phyloP scores from a whole-genome alignment of 176 grass and related monocot species.

The Canna indica region DNA sequence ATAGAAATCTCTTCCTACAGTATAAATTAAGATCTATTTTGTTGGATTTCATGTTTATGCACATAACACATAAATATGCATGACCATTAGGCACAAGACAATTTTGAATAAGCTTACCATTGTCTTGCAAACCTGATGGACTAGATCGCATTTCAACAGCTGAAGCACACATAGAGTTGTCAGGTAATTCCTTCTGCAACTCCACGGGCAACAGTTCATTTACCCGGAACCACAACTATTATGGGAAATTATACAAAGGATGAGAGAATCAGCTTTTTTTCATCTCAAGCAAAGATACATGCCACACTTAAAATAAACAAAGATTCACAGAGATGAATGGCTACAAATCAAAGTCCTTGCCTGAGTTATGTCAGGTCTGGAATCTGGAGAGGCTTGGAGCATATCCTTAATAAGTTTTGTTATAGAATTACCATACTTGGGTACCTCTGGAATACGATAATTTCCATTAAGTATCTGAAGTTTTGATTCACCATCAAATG shows the following conservation, averaged over 20 bases:
- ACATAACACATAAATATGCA: neutral
- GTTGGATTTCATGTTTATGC: too few relatives aligned
- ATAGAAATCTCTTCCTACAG: neutral
- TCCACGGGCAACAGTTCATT: slow-evolving; percentile 60
- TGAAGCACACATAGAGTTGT: slow-evolving; percentile 18
- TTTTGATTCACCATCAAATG: slow-evolving; percentile 91
- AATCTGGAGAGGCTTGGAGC: slow-evolving; percentile 56
- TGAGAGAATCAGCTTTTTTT: neutral
- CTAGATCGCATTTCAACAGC: neutral
- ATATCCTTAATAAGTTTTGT: slow-evolving; percentile 57
- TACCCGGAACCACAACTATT: slow-evolving; percentile 68
- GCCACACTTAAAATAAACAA: slow-evolving; percentile 56
- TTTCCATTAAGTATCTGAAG: slow-evolving; percentile 84
- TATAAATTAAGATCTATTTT: neutral
- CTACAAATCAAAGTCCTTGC: slow-evolving; percentile 55
- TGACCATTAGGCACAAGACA: neutral
- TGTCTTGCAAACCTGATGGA: slow-evolving; percentile 7
- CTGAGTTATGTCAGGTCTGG: slow-evolving; percentile 77
- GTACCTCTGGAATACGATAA: slow-evolving; percentile 66
- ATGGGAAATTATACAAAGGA: slow-evolving; percentile 29
- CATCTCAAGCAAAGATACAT: slow-evolving; percentile 14
- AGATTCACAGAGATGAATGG: slow-evolving; percentile 43
- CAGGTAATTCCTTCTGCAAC: slow-evolving; percentile 66
- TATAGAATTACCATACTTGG: slow-evolving; percentile 41
- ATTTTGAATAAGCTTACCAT: slow-evolving; percentile 11